A percentile compares a stretch with the other conserved stretches of the same genome.
Evolutionary conservation across 768 basidiomycete species (phyloP).

Genomic region (Leccinum barrowsii): DNA sequence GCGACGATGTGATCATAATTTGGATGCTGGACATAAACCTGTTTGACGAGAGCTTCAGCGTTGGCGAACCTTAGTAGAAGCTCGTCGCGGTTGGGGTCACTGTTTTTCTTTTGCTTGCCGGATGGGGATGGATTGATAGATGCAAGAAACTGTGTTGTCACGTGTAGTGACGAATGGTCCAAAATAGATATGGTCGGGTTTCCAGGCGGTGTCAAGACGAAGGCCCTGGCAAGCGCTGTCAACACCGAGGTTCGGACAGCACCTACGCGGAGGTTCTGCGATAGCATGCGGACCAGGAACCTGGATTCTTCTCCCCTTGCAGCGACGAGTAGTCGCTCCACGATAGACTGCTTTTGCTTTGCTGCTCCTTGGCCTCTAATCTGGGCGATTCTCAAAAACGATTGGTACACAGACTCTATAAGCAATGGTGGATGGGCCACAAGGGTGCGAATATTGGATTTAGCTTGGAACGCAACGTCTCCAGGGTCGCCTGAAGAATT

Average conservation of each 20-base stretch:
- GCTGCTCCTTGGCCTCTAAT: constrained; percentile 75
- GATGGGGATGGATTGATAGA: constrained; percentile 14
- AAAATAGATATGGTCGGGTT: constrained; percentile 18
- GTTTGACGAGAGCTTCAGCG: constrained; percentile 65
- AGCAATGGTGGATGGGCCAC: constrained; percentile 66
- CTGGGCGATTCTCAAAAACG: constrained; percentile 61
- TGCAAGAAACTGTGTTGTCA: constrained; percentile 19
- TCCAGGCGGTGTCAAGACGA: constrained; percentile 54
- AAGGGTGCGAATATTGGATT: constrained; percentile 69
- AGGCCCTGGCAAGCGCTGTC: constrained; percentile 73
- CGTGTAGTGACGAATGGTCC: constrained; percentile 28
- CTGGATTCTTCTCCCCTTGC: constrained; percentile 87
- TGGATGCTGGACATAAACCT: constrained; percentile 76
- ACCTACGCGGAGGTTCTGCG: constrained; percentile 78
- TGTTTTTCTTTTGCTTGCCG: constrained; percentile 29
- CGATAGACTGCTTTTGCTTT: constrained; percentile 71
- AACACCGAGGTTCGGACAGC: constrained; percentile 83
- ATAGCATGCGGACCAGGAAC: constrained; percentile 73
- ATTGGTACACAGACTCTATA: constrained; percentile 62
- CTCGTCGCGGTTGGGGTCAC: constrained; percentile 33
- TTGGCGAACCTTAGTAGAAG: constrained; percentile 42
- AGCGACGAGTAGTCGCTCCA: constrained; percentile 78
- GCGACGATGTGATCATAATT: constrained; percentile 67
- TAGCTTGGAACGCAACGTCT: constrained; percentile 84
- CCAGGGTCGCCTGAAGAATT: constrained; percentile 79